Conservation (phyloP, 257 asterid genomes). For the Ocimum tenuiflorum region DNA sequence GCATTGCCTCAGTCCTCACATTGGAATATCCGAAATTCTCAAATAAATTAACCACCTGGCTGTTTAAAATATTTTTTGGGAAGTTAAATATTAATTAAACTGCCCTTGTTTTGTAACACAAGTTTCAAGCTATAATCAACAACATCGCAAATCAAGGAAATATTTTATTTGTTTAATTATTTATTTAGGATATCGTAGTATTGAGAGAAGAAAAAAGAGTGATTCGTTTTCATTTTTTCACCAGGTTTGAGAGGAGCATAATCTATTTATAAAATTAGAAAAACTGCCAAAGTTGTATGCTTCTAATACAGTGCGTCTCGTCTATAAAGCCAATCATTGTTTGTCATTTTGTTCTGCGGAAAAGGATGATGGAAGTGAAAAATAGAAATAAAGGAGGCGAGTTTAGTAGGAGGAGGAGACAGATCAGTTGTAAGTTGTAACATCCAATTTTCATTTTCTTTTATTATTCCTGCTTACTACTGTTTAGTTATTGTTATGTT, state of each 20-base stretch:
- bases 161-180: conserved; percentile 5
- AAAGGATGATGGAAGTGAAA: conserved; percentile 18
- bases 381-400: conserved; percentile 7
- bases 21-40: conserved; percentile 36
- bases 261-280: too few relatives aligned
- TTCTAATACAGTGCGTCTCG: too few relatives aligned
- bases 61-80: conserved; percentile 3
- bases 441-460: conserved; percentile 3
- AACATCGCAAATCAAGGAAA: conserved; percentile 42
- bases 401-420: conserved; percentile 1
- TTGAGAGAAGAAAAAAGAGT: too few relatives aligned
- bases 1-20: too few relatives aligned
- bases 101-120: conserved; percentile 37
- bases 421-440: conserved; percentile 9
- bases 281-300: conserved; percentile 18
- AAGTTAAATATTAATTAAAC: conserved; percentile 3
- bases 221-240: background rate
- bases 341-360: conserved; percentile 29
- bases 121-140: conserved; percentile 50
- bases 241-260: conserved; percentile 6
- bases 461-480: conserved; percentile 14
- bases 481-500: conserved; percentile 9
- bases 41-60: background rate
- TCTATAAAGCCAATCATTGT: conserved; percentile 27
- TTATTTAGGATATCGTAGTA: background rate